Base-by-base conservation (phyloP, 768 basidiomycete species). In the Lentinula sp. region DNA sequence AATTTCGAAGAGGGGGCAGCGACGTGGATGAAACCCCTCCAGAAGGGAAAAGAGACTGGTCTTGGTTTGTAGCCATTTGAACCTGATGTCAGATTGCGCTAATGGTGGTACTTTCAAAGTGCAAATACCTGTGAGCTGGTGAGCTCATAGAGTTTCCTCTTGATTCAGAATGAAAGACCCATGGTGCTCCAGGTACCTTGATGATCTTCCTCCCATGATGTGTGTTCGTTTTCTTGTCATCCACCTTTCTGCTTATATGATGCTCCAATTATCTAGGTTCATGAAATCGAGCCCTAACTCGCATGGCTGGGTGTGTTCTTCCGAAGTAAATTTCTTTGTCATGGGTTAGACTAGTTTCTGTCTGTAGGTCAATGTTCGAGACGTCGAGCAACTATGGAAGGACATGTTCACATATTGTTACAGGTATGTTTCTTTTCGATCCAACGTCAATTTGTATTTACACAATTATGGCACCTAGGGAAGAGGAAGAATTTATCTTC, bases 171-270 rank as follows among this genome's bases (percentile, higher is more conserved):
- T 50, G 10, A 56, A 21, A 23, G 21, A 23, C 13, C 1, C 37
- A 39, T 39, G 37, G 13, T 39, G 37, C 13, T 13, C 37, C 37
- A 39, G 83, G 81, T 85, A 86, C 70, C 76, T 88, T 16, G 88
- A 90, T 59, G 89, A 90, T 69, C 75, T 91, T 15, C 87, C 87
- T 8, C 87, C 87, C 0, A 85, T 88, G 85, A 85, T 88, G 86
- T 84, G 60, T 61, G 78, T 63, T 15, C 51, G 15, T 40, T 13
- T 52, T 23, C 50, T 13, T 7, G 16, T 2, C 16, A 7, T 16
- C 16, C 37, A 48, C 28, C 46, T 34, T 7, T 10, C 53, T 42
- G n/a, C 34, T 56, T 48, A 34, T 35, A n/a, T 3, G 32, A 48
- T 15, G 21, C 10, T 46, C 21, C 7, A 51, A 28, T 9, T 21